Evolutionary conservation across 225 moss, liverwort and hornwort genomes (phyloP).

Genomic region (Sphagnum contortum): DNA sequence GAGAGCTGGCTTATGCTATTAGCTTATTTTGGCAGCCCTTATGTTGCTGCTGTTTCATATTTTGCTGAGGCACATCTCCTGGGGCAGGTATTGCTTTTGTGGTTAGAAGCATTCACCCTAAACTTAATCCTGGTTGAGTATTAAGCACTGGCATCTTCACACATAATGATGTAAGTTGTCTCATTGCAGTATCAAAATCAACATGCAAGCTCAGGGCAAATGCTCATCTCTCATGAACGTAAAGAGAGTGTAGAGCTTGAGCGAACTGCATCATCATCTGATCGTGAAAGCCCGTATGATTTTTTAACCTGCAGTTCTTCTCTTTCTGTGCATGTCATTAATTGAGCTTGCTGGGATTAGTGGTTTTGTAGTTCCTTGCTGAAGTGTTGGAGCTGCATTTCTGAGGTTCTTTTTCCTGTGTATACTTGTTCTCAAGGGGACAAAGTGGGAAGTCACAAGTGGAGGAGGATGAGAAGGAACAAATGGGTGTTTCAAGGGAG

Average conservation of each 20-base stretch:
- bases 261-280: constrained; percentile 75
- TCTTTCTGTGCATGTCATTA: not conserved
- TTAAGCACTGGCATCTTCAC: no score
- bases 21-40: not conserved
- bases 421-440: constrained; percentile 14
- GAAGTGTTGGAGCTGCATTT: not conserved
- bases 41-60: not conserved
- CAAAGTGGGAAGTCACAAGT: constrained; percentile 58
- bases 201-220: constrained; percentile 34
- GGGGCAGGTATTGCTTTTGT: no score
- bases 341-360: not conserved
- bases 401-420: not conserved
- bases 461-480: constrained; percentile 44
- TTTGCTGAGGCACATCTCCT: not conserved
- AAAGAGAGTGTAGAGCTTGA: constrained; percentile 48
- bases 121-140: constrained; percentile 12
- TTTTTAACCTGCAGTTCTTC: not conserved
- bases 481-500: constrained; percentile 21
- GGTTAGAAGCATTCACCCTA: constrained; percentile 4
- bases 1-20: no score
- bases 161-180: no score
- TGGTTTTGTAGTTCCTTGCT: no score
- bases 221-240: constrained; percentile 8
- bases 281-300: constrained; percentile 80
- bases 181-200: constrained; percentile 27